Conservation (phyloP, 306 rosid genomes). For the Macrotyloma uniflorum region DNA sequence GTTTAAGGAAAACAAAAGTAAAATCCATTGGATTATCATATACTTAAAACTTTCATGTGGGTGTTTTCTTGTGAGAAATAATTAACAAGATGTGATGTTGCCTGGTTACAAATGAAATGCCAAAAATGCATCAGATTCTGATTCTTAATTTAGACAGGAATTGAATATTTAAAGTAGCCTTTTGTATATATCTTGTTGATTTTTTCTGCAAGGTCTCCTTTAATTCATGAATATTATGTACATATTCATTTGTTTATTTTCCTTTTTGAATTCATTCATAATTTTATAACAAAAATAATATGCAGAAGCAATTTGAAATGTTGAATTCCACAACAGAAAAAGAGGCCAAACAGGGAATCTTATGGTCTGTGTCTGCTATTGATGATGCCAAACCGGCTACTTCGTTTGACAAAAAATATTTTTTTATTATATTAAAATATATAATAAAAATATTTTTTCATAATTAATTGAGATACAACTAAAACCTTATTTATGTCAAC, state of each 20-base stretch:
- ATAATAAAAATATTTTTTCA: no score
- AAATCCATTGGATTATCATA: not conserved
- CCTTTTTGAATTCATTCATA: not conserved
- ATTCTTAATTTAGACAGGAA: not conserved
- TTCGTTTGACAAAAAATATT: no score
- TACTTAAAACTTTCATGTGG: not conserved
- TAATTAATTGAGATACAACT: no score
- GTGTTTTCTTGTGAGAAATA: not conserved
- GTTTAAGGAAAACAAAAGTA: not conserved
- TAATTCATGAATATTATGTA: not conserved
- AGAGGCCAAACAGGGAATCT: not conserved
- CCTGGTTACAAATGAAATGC: not conserved
- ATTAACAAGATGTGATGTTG: not conserved
- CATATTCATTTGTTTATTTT: not conserved
- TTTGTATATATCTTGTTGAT: conserved; percentile 7
- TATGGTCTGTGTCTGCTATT: not conserved
- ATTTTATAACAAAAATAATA: not conserved
- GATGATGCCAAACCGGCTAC: not conserved
- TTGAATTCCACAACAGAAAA: not conserved
- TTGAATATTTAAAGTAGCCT: not conserved
- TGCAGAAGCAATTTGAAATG: not conserved
- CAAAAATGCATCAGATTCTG: not conserved
- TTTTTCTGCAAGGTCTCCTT: not conserved
- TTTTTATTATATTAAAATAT: no score
- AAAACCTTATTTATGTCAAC: no score